Base-by-base conservation (phyloP, 805 yeast species). In the Yamadazyma olivae region DNA sequence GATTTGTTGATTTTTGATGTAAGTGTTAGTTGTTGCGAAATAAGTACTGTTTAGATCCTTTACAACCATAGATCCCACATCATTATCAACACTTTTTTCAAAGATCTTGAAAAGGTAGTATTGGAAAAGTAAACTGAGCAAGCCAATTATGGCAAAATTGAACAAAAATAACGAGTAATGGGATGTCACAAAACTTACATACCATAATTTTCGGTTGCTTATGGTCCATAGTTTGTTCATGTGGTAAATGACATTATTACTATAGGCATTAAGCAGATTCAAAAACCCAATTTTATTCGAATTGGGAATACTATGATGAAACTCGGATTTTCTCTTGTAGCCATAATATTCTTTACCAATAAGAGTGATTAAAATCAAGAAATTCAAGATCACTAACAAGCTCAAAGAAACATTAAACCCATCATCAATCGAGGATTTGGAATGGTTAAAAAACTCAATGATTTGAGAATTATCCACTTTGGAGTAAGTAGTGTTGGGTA, bases 91-190 rank as follows among this genome's bases (percentile, higher is more conserved):
- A 1, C 54, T 48, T 1, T 38, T 31, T n/a, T 46, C 35, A 6
- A 70, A 44, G 2, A 46, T 39, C 2, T 48, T 39, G 3, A 84
- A 45, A 0, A 86, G 49, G 3, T 70, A 49, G 19, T 57, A 69
- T 55, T 88, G 95, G 1, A 81, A 51, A 1, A 70, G 35, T 13
- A 81, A 74, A 1, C 78, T 56, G 0, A 75, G 9, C 0, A 83
- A 36, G 0, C 93, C 93, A 12, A 74, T 59, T 0, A 81, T 4
- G 0, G 83, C 84, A 1, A 86, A 43, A 1, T 73, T 55, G 1
- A 86, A 51, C 0, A 81, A 48, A 0, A 71, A 48, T 1, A 72
- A 38, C 0, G 90, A 74, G 9, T 75, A 67, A 2, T 70, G 59
- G 1, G 88, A 74, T 2, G 76, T 54, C n/a, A 71, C 45, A 51